phyloP scores from a whole-genome alignment of 768 basidiomycete genomes.

The Rhodotorula paludigena region DNA sequence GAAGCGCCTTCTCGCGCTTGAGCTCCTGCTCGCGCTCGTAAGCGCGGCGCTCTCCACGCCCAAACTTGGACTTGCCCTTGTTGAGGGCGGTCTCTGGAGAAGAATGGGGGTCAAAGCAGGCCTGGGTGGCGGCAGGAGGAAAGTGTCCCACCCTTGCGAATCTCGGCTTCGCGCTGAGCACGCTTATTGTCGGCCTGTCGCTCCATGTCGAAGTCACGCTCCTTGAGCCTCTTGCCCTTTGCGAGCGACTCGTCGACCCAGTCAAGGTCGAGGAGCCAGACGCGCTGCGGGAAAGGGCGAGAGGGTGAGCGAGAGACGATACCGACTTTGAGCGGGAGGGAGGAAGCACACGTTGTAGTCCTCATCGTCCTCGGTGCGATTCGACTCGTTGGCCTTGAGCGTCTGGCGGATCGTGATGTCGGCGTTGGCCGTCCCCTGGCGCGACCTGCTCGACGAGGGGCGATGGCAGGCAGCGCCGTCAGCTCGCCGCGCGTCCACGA shows the following conservation, averaged over 20 bases:
- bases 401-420: neutral
- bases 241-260: neutral
- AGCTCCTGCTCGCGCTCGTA: neutral
- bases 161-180: neutral
- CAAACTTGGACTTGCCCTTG: too few relatives aligned
- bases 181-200: neutral
- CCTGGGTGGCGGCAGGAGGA: neutral
- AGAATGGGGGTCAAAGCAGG: neutral
- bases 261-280: slow-evolving; percentile 10
- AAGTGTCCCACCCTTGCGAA: neutral
- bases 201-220: slow-evolving; percentile 2
- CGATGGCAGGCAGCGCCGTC: too few relatives aligned
- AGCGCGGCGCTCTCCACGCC: neutral
- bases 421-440: neutral
- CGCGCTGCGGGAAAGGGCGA: neutral
- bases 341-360: slow-evolving; percentile 8
- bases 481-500: neutral
- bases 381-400: neutral
- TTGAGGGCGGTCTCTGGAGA: neutral
- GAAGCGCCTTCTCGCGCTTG: neutral
- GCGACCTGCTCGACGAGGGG: neutral
- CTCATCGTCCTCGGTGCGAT: slow-evolving; percentile 3
- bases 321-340: neutral
- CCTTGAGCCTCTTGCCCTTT: neutral
- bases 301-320: neutral